Evolutionary conservation across 2,329 filamentous ascomycete species (phyloP), one percentile per base, ranked within the genome.

Genomic region (Dryadomyces quercivorus): DNA sequence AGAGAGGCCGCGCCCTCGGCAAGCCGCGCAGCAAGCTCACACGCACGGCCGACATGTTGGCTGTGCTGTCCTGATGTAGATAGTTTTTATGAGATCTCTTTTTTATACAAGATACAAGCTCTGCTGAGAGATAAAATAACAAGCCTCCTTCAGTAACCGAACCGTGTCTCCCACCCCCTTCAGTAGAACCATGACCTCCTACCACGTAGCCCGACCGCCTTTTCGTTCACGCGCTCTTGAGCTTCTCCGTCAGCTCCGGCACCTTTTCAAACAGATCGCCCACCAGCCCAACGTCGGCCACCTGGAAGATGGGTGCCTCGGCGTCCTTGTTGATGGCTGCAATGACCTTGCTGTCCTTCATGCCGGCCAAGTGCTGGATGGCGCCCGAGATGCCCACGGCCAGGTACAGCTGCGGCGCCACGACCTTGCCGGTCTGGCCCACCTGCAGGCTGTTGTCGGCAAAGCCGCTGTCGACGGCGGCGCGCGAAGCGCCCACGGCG

Each of bases 301-400:
- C 83, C 72, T 98, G 93, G 78, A 98, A 98, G 63, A 98, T 98
- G 34, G 93, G 93, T 55, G 93, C 93, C 70, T 98, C 93, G 5
- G 84, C 76, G 66, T 98, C 93, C 75, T 98, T 98, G 78, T 98
- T 98, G 67, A 98, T 97, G 15, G 89, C 89, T 21, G 92, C 93
- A 73, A 98, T 98, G 56, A 98, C 93, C 76, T 98, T 98, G 76
- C 90, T 96, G 67, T 98, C 93, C 80, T 98, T 98, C 93, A 98
- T 98, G 67, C 93, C 93, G 36, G 93, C 93, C 71, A 98, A 72
- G 76, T 98, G 93, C 73, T 98, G 93, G 63, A 98, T 98, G 21
- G 93, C 93, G 53, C 93, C 93, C 9, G 89, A 95, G 63, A 98
- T 97, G 65, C 93, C 93, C 13, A 92, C 91, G 53, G 90, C 94